Evolutionary conservation across 805 yeast genomes (phyloP), one percentile per base, ranked within the genome.

Genomic region (Debaryomyces hansenii): DNA sequence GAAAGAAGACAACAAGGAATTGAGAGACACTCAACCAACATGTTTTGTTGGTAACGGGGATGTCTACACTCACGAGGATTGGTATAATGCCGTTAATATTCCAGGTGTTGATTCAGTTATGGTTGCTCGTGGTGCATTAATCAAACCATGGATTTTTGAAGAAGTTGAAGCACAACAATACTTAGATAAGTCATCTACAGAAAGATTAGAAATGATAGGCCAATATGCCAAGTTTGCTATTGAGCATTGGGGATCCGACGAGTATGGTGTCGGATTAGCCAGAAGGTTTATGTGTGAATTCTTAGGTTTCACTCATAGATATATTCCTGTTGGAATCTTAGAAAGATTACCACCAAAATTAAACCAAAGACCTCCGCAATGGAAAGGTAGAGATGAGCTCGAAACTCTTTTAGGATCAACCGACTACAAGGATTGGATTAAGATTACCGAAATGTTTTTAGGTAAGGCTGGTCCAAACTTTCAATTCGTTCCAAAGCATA

Each of bases 131-230:
- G 99, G 98, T 46, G 98, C 98, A 1, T 78, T 94, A 53, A 91
- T 94, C 63, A 94, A 94, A 69, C 99, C 99, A 31, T 94, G 99
- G 99, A 88, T 94, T 42, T 94, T 92, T 57, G 97, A 94, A 70
- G 99, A 94, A 69, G 80, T 94, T 46, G 95, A 92, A 48, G 75
- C 92, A 5, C 82, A 84, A 57, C 98, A 94, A 66, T 84, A 90
- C 64, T 68, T 94, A 51, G 99, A 94, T 66, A 94, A 92, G 70
- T 75, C 89, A 2, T 84, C 96, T n/a, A 74, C 85, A 16, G 97
- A 94, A 68, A 80, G 99, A 65, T 78, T 94, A 46, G 95, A 84
- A 32, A 80, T 85, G 37, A 66, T 92, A 57, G 73, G 75, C 52
- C 78, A 76, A 42, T 94, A 83, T 62, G 82, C 96, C 4, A 70